Conservation (phyloP, 1,284 basidiomycete genomes). For the Heterobasidion parviporum region DNA sequence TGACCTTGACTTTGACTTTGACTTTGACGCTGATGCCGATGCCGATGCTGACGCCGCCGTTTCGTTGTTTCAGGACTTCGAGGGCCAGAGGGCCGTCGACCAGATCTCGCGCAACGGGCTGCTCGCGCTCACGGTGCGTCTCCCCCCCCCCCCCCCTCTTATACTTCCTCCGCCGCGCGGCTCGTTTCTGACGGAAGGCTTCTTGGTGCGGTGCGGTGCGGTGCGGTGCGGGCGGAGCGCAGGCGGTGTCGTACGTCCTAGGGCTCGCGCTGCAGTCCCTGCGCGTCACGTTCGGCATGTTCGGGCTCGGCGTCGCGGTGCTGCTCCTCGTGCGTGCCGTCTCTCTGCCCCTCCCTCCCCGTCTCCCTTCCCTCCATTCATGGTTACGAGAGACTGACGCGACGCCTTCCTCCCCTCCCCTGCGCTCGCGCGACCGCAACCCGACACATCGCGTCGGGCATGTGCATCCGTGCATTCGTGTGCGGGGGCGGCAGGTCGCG, state of each 20-base stretch:
- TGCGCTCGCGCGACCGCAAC: too few relatives aligned
- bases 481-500: conserved; percentile 32
- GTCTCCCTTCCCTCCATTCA: conserved; percentile 2
- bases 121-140: conserved; percentile 24
- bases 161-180: too few relatives aligned
- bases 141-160: background rate
- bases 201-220: background rate
- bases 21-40: background rate
- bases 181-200: too few relatives aligned
- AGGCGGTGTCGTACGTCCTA: conserved; percentile 57
- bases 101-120: conserved; percentile 35
- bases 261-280: conserved; percentile 58
- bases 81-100: conserved; percentile 60
- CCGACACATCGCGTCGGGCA: background rate
- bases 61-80: conserved; percentile 58
- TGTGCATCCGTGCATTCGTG: too few relatives aligned
- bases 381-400: too few relatives aligned
- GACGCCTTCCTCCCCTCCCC: too few relatives aligned
- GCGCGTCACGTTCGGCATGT: conserved; percentile 46
- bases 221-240: conserved; percentile 19
- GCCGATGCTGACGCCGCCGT: background rate
- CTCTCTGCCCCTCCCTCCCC: conserved; percentile 1
- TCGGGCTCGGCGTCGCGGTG: conserved; percentile 35
- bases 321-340: conserved; percentile 43
- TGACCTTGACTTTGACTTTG: too few relatives aligned